These are phyloP conservation scores for Paspalum vaginatum DNA, from an alignment of 176 grass and related monocot genomes.

Conservation along the genomic window DNA sequence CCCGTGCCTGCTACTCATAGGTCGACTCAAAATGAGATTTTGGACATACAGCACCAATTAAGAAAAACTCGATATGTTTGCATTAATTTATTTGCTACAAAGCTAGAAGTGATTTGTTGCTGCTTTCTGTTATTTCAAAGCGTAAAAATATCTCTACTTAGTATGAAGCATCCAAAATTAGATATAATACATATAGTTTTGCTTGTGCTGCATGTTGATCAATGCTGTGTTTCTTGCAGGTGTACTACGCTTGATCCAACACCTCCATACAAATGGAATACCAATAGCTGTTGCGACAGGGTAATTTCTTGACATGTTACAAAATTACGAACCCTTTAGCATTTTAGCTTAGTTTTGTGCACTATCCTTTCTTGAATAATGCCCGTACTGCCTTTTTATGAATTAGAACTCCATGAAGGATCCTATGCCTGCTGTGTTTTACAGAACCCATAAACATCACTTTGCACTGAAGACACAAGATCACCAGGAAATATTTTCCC, in stretches of 20 bases:
- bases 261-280: slow-evolving; percentile 70
- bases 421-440: background rate
- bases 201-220: background rate
- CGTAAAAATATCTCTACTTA: background rate
- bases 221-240: slow-evolving; percentile 51
- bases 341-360: background rate
- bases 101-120: background rate
- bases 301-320: slow-evolving; percentile 41
- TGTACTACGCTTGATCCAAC: slow-evolving; percentile 60
- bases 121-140: slow-evolving; percentile 11
- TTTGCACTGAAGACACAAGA: slow-evolving; percentile 81
- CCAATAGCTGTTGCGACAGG: slow-evolving; percentile 80
- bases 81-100: background rate
- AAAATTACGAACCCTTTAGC: background rate
- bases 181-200: background rate
- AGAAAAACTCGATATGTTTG: background rate
- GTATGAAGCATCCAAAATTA: background rate
- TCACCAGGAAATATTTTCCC: slow-evolving; percentile 70
- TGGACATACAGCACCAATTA: background rate
- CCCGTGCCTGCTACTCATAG: too few relatives aligned
- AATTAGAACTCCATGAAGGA: background rate
- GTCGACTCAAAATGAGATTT: too few relatives aligned
- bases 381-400: background rate
- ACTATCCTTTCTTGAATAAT: background rate
- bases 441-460: slow-evolving; percentile 78